These are phyloP conservation scores for Coniochaeta ligniaria DNA, from an alignment of 2,329 filamentous ascomycete species.

Conservation along the genomic window DNA sequence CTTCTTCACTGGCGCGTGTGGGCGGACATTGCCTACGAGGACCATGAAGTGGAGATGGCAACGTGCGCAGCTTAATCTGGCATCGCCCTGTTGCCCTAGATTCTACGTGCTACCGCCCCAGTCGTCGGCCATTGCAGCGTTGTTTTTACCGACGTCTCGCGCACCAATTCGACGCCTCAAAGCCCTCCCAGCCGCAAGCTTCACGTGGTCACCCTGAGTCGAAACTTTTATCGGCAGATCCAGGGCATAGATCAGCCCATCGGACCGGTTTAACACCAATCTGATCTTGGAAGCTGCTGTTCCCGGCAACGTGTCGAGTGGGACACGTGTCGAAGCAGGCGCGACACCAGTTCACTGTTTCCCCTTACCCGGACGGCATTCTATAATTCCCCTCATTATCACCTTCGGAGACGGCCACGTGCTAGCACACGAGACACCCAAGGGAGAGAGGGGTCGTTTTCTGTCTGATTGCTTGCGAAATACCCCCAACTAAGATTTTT, in stretches of 20 bases:
- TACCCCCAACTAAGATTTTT: background rate
- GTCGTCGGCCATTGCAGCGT: background rate
- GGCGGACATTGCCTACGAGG: constrained; percentile 64
- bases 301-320: no score
- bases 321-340: no score
- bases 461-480: background rate
- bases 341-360: no score
- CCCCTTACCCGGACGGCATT: background rate
- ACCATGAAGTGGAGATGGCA: background rate
- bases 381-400: background rate
- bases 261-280: no score
- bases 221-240: no score
- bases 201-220: no score
- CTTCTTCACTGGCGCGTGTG: constrained; percentile 89
- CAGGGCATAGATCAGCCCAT: no score
- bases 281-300: no score
- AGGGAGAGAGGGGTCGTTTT: background rate
- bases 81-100: background rate
- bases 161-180: background rate
- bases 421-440: background rate
- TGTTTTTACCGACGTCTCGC: background rate
- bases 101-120: background rate
- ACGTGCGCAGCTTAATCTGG: background rate
- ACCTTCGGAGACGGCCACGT: background rate
- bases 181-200: background rate